These are phyloP conservation scores for Phytophthora crassamura DNA, from an alignment of 352 stramenopile species.

Conservation along the genomic window DNA sequence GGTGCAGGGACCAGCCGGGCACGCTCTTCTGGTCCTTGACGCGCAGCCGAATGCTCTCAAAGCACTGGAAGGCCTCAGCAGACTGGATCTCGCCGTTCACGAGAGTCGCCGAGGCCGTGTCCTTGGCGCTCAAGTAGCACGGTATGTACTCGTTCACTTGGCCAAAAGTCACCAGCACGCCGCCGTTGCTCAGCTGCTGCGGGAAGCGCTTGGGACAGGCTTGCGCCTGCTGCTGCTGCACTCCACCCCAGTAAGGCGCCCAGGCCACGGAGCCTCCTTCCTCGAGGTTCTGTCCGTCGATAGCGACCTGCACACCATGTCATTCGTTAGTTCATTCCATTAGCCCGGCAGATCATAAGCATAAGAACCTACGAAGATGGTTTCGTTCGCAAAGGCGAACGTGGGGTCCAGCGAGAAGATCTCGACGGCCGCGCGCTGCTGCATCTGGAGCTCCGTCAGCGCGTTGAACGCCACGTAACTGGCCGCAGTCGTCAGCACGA, in stretches of 20 bases:
- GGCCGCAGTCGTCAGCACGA: conserved; percentile 47
- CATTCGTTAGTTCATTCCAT: background rate
- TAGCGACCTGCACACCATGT: conserved; percentile 53
- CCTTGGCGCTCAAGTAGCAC: conserved; percentile 62
- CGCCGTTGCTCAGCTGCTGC: conserved; percentile 68
- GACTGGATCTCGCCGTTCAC: conserved; percentile 43
- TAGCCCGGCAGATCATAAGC: background rate
- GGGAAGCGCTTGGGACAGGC: conserved; percentile 60
- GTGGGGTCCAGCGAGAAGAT: conserved; percentile 75
- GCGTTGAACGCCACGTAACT: conserved; percentile 43
- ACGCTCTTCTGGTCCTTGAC: conserved; percentile 88
- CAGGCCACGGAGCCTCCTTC: conserved; percentile 72
- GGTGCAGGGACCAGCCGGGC: conserved; percentile 78
- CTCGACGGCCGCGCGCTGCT: conserved; percentile 61
- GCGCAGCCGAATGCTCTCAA: conserved; percentile 73
- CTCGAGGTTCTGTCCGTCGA: conserved; percentile 85
- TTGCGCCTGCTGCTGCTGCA: conserved; percentile 53
- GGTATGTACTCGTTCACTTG: conserved; percentile 81
- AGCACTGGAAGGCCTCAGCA: conserved; percentile 64
- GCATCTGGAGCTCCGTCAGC: conserved; percentile 49
- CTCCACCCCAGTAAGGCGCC: conserved; percentile 74
- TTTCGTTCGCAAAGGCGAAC: conserved; percentile 86
- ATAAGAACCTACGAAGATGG: conserved; percentile 69
- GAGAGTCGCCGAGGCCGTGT: conserved; percentile 39
- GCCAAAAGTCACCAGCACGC: conserved; percentile 72